These are phyloP conservation scores for Anisodus tanguticus DNA, from an alignment of 257 asterid species.

Conservation along the genomic window DNA sequence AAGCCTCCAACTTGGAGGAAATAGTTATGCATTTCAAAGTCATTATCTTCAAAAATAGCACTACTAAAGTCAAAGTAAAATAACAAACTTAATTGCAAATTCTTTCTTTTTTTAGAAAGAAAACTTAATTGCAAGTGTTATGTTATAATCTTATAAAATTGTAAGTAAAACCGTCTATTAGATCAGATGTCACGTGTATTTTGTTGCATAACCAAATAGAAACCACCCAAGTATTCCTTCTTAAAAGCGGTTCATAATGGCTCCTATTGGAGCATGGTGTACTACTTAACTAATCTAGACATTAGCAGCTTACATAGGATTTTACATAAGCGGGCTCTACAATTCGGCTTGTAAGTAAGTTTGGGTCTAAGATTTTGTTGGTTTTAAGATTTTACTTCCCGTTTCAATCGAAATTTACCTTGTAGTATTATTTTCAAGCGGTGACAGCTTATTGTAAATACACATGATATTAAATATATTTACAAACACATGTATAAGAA, in stretches of 20 bases:
- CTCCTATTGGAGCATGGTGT: background rate
- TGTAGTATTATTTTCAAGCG: background rate
- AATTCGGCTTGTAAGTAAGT: background rate
- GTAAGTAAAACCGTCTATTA: background rate
- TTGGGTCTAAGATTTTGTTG: background rate
- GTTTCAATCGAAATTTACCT: background rate
- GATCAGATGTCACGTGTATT: background rate
- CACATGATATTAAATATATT: background rate
- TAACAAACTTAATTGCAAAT: background rate
- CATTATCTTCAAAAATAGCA: background rate
- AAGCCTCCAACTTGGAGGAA: background rate
- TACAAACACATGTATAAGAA: background rate
- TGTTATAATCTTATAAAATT: background rate
- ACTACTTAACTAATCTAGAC: background rate
- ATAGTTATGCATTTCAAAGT: background rate
- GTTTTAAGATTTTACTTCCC: slow-evolving; percentile 7
- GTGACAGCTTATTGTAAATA: background rate
- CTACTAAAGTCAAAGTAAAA: background rate
- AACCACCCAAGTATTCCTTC: background rate
- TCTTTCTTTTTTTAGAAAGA: no score
- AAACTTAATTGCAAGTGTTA: background rate
- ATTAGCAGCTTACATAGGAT: background rate
- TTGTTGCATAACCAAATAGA: slow-evolving; percentile 4
- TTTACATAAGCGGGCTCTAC: background rate
- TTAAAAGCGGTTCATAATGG: background rate